Base-by-base conservation (phyloP, 1,284 basidiomycete species). In the Naganishia cerealis region DNA sequence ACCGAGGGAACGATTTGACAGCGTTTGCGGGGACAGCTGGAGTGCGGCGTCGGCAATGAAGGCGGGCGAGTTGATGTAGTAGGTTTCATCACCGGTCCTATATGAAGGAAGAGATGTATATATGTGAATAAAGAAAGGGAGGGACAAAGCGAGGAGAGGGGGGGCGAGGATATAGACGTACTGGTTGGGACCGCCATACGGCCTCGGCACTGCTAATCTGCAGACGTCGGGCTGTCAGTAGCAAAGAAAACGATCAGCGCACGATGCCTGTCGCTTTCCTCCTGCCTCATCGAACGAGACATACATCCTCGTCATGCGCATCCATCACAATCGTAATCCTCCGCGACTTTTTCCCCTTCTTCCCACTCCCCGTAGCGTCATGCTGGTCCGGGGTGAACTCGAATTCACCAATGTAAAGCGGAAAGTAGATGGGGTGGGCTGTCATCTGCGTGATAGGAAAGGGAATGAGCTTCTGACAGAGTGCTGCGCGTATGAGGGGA, bases 401-500 rank as follows among this genome's bases (percentile, higher is more conserved):
- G 55, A 78, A 79, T 59, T 81, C 77, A 29, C 76, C 77, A 24
- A 80, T 71, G 58, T 79, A 81, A 29, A 80, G 73, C 12, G 80
- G 80, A 65, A 80, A 77, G 72, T 77, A 75, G 72, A 80, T 71
- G 0, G 80, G 80, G 66, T 80, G 80, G n/a, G 73, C 75, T 0
- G 78, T 78, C 43, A 77, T 65, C 77, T 79, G 63, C 21, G n/a
- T n/a, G n/a, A 38, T 12, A 21, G n/a, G 15, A 2, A 13, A 15
- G 15, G 6, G 36, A 40, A 12, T 58, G 18, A 48, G 21, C 21
- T 12, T 24, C 46, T 42, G 13, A 42, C n/a, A 8, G 5, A 38
- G 5, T 8, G 8, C 10, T 10, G 21, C 6, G 15, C 6, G 4
- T 9, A 0, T 18, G n/a, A 58, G 24, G 18, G 12, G 46, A 13